Conservation (phyloP, 371 early-diverging fungal species). For the Basidiobolus heterosporus region DNA sequence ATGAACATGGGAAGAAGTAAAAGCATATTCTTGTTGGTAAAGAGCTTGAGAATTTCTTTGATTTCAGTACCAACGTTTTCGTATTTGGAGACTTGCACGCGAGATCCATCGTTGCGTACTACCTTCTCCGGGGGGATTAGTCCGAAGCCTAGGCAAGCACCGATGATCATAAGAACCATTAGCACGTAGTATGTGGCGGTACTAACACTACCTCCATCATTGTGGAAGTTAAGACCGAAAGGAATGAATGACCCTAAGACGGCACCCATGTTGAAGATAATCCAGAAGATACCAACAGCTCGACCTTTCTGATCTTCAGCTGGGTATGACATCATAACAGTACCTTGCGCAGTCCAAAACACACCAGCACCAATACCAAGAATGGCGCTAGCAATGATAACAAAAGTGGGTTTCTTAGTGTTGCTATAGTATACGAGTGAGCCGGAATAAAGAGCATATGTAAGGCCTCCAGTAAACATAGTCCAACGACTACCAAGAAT, state of each 20-base stretch:
- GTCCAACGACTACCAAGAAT: slow-evolving; percentile 30
- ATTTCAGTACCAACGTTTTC: slow-evolving; percentile 33
- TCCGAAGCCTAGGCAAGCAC: slow-evolving; percentile 27
- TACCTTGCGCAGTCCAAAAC: slow-evolving; percentile 62
- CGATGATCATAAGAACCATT: slow-evolving; percentile 43
- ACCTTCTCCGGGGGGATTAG: slow-evolving; percentile 41
- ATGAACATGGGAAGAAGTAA: slow-evolving; percentile 46
- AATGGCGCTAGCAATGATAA: slow-evolving; percentile 40
- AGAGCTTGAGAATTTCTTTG: slow-evolving; percentile 34
- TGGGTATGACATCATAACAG: slow-evolving; percentile 70
- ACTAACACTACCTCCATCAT: slow-evolving; percentile 12
- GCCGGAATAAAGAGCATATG: slow-evolving; percentile 33
- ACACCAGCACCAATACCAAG: slow-evolving; percentile 43
- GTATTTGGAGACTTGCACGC: slow-evolving; percentile 26
- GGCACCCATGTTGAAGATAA: slow-evolving; percentile 53
- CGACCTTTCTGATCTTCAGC: slow-evolving; percentile 54
- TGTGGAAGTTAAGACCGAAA: slow-evolving; percentile 39
- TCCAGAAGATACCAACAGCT: slow-evolving; percentile 66
- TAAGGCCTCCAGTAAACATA: slow-evolving; percentile 29
- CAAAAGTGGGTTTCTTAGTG: slow-evolving; percentile 20
- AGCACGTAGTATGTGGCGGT: slow-evolving; percentile 40
- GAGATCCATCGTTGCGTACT: slow-evolving; percentile 37
- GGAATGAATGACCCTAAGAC: slow-evolving; percentile 55
- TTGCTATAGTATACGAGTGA: slow-evolving; percentile 32
- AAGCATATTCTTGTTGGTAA: slow-evolving; percentile 44